phyloP scores from a whole-genome alignment of 345 rosid species.

The Arabis alpina region DNA sequence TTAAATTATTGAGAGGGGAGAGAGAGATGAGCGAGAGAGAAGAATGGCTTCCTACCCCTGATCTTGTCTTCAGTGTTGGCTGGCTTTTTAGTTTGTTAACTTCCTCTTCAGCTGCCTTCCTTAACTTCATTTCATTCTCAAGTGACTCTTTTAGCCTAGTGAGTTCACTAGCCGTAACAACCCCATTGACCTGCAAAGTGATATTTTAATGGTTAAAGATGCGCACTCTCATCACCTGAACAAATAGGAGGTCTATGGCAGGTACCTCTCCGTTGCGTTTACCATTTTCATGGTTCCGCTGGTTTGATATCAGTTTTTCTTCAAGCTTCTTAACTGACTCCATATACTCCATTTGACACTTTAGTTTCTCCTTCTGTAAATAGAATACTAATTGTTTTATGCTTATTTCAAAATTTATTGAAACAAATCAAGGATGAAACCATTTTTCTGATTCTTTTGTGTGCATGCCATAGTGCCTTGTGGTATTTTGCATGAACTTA shows the following conservation, averaged over 20 bases:
- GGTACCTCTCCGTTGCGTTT: constrained; percentile 63
- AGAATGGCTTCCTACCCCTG: constrained; percentile 60
- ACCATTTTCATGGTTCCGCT: constrained; percentile 57
- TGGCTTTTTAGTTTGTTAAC: constrained; percentile 66
- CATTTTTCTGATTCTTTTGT: neutral
- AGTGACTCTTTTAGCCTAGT: constrained; percentile 60
- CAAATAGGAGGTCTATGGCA: constrained; percentile 6
- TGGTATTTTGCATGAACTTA: constrained; percentile 42
- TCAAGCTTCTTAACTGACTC: constrained; percentile 92
- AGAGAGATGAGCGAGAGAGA: constrained; percentile 13
- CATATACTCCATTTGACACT: constrained; percentile 90
- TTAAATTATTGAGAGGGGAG: constrained; percentile 7
- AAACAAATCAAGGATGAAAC: constrained; percentile 25
- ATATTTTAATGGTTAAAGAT: constrained; percentile 3
- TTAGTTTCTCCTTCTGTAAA: constrained; percentile 77
- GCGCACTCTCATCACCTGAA: constrained; percentile 18
- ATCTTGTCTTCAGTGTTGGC: constrained; percentile 54
- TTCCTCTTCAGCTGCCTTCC: constrained; percentile 89
- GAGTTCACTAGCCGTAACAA: constrained; percentile 53
- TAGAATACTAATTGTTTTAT: neutral
- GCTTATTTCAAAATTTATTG: neutral
- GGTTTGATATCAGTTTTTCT: constrained; percentile 75
- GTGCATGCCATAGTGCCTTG: constrained; percentile 1
- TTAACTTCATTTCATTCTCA: constrained; percentile 66
- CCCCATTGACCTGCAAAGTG: constrained; percentile 49